Evolutionary conservation across 139 green algal genomes (phyloP).

Genomic region (Auxenochlorella pyrenoidosa): DNA sequence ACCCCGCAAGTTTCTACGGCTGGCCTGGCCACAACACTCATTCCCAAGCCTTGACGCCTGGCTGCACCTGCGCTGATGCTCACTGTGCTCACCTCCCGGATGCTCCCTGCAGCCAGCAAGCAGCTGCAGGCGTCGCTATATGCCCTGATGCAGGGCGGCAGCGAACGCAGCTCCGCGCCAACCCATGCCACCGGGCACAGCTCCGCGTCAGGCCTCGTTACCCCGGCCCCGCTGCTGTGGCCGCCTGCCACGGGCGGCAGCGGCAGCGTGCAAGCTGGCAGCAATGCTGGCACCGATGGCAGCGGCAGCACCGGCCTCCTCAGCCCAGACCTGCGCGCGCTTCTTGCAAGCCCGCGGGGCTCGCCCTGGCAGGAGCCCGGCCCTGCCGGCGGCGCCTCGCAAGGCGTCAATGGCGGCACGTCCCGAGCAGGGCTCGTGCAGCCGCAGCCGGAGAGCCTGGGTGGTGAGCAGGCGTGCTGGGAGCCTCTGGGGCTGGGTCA

Average conservation of each 20-base stretch:
- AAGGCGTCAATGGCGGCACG: too few species aligned
- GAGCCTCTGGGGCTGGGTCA: too few species aligned
- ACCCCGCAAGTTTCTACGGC: too few species aligned
- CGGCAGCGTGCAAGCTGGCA: background rate
- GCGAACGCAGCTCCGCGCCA: background rate
- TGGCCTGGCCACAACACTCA: too few species aligned
- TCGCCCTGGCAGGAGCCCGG: background rate
- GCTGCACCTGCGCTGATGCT: too few species aligned
- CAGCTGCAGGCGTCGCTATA: background rate
- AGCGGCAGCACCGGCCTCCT: background rate
- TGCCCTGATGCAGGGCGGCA: background rate
- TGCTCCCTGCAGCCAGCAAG: background rate
- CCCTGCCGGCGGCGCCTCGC: background rate
- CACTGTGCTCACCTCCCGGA: background rate
- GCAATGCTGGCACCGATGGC: background rate
- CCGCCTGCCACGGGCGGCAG: background rate
- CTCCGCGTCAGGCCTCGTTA: background rate
- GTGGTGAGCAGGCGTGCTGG: too few species aligned
- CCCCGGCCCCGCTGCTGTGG: background rate
- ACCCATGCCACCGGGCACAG: background rate
- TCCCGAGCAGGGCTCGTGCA: too few species aligned
- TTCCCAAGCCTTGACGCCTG: too few species aligned
- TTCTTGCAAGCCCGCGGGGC: background rate
- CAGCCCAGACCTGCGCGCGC: background rate
- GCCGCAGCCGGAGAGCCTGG: too few species aligned